Base-by-base conservation (phyloP, 2,329 filamentous ascomycete genomes). In the Xenosphaeropsis pyriputrescens region DNA sequence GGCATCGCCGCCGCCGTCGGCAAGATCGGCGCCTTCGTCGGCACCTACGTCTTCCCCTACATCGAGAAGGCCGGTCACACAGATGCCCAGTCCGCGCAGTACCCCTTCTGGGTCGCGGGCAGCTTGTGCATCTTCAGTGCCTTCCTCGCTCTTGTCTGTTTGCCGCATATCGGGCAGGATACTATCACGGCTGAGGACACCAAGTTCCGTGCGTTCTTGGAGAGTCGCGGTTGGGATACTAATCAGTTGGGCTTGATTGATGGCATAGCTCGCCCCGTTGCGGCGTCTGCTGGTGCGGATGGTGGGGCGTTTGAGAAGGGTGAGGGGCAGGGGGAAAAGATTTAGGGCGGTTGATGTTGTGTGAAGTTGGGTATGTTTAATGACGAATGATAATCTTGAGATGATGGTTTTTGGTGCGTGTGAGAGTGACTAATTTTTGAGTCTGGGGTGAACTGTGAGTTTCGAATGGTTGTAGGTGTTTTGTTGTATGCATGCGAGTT, bases 101-200 rank as follows among this genome's bases (percentile, higher is more conserved):
- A 93, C 47, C 86, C 86, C 0, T 95, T 94, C 62, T 94, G 77
- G 57, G 84, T 95, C n/a, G 79, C 78, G 2, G 81, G 78, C 30
- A 65, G 72, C 17, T 58, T 94, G 39, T 91, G 84, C 47, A 58
- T 93, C n/a, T 63, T 94, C 35, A 79, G 76, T 2, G 85, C 83
- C 0, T 58, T 62, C 8, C 55, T 88, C 18, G 72, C 74, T 2
- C 61, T 80, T 7, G 72, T 85, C 48, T 69, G 71, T 41, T 57
- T 94, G 36, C 88, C 88, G 0, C 62, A 83, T 35, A 80, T 95
- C 43, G 76, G 76, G n/a, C 70, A 93, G 60, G 81, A 94, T 49
- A 93, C 85, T 0, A 93, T 95, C 44, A 72, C 77, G 1, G 51
- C 69, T 13, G 88, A 95, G 57, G 86, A 95, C 50, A 52, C 64